Base-by-base conservation (phyloP, 2,329 filamentous ascomycete genomes). In the Pseudogymnoascus sp. region DNA sequence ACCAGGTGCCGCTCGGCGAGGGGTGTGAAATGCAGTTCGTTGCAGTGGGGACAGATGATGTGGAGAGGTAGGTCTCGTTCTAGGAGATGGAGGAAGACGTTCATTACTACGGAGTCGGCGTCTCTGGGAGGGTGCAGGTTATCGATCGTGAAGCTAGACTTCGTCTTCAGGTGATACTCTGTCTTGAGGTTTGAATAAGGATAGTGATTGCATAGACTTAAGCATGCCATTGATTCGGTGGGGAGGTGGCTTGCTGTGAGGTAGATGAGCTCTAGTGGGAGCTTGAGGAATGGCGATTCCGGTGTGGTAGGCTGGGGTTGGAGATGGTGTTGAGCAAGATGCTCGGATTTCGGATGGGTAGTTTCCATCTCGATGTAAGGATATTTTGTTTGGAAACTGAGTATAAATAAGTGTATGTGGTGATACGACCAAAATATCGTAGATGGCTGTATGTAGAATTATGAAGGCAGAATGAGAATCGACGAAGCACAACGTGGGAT, bases 211-310 rank as follows among this genome's bases (percentile, higher is more conserved):
- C 56, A 59, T 1, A 67, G 11, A 21, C 38, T 44, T 16, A 67
- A 61, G 31, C 60, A 63, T 18, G 37, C 64, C 28, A 31, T 34
- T 56, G 65, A 64, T 63, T 59, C 62, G 12, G 37, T 21, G 1
- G 62, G 60, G 4, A 65, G 60, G 63, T 62, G 63, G 42, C 59
- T 61, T 42, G 50, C 8, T 56, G 63, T 65, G 21, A 38, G 64
- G 61, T 63, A 46, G 12, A 64, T 62, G 14, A 65, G 56, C 8
- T 65, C 65, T 46, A 25, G 31, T 61, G 65, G 65, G 60, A 67
- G 65, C 16, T 61, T 63, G 10, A 21, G 16, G 44, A 67, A 18
- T 8, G 62, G 60, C 12, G 62, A 60, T 1, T 63, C 28, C 25
- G 50, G 40, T n/a, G 40, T n/a, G 3, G 36, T 16, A 21, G 64